These are phyloP conservation scores for Stenocarpella maydis DNA, from an alignment of 2,329 filamentous ascomycete genomes.

Conservation along the genomic window DNA sequence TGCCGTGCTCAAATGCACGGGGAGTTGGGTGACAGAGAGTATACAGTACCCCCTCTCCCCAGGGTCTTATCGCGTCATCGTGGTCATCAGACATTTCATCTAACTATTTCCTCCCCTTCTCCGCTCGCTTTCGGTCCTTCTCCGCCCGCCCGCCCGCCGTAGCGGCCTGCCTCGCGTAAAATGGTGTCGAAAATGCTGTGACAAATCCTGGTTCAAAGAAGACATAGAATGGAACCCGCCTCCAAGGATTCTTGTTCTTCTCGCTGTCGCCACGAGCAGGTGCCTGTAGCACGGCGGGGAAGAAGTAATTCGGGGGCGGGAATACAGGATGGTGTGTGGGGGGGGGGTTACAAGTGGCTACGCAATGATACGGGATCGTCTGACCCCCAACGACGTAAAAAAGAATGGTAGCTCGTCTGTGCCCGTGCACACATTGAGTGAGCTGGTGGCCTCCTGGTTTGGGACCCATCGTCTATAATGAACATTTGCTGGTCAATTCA, in stretches of 20 bases:
- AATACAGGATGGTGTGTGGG: background rate
- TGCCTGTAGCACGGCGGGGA: background rate
- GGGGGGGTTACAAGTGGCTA: constrained; percentile 25
- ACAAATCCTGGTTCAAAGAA: constrained; percentile 8
- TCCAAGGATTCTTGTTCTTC: background rate
- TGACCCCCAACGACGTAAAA: constrained; percentile 16
- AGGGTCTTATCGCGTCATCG: constrained; percentile 17
- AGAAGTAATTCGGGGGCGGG: background rate
- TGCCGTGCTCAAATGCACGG: background rate
- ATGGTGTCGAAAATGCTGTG: constrained; percentile 17
- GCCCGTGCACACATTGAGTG: background rate
- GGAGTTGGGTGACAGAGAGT: background rate
- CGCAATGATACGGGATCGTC: constrained; percentile 8
- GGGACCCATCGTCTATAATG: constrained; percentile 20
- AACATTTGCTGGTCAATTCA: constrained; percentile 1
- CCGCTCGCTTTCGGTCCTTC: too few relatives aligned
- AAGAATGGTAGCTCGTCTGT: constrained; percentile 26
- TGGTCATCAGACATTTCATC: constrained; percentile 29
- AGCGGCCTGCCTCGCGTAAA: background rate
- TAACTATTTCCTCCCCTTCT: constrained; percentile 9
- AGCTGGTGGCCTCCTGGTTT: constrained; percentile 1
- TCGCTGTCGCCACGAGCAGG: constrained; percentile 3
- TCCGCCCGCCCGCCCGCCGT: background rate
- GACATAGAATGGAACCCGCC: background rate
- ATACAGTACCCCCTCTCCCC: background rate